Evolutionary conservation across 2,329 filamentous ascomycete genomes (phyloP), one percentile per base, ranked within the genome.

Genomic region (Stagonosporopsis rhizophila): DNA sequence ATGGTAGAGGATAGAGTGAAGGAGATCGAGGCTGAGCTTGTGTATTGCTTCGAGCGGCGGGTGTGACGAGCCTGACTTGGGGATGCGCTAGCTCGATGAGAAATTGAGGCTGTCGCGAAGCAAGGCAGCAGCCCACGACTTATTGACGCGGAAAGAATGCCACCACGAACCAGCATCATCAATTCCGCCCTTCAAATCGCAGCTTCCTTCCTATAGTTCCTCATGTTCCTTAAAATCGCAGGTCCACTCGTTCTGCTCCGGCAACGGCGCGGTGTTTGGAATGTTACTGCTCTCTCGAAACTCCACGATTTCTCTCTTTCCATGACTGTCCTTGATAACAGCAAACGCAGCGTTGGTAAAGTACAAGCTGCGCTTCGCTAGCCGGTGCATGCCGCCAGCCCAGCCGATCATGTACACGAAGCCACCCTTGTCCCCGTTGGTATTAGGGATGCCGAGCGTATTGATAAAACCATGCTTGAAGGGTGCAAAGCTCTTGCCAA

Each of bases 251-350:
- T 65, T 64, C 23, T 64, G 58, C 28, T 58, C 46, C 7, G 69
- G 69, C 32, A 71, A 39, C 14, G 52, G 58, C 27, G 68, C 65
- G 3, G 60, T 62, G 44, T 72, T 72, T 2, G 69, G 69, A 35
- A 74, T 72, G 45, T 74, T 74, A 35, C 62, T 63, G 42, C 65
- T 69, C 44, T 74, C 71, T 19, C 71, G 59, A 19, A 74, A 72
- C 47, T 74, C 71, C 6, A 62, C 60, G 50, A 73, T 70, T 58
- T 67, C 69, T 20, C 71, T 61, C 49, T 61, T 35, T 2, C 69
- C 69, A 1, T 57, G 23, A 22, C 65, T 60, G 25, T 70, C 67
- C 40, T 54, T 62, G 8, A 74, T 56, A 2, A 72, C 67, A 11
- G 66, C 69, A 50, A 73, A 73, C 6, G 66, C 64, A 14, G 69